Conservation (phyloP, 2,329 filamentous ascomycete genomes). For the Trichoderma afroharzianum region DNA sequence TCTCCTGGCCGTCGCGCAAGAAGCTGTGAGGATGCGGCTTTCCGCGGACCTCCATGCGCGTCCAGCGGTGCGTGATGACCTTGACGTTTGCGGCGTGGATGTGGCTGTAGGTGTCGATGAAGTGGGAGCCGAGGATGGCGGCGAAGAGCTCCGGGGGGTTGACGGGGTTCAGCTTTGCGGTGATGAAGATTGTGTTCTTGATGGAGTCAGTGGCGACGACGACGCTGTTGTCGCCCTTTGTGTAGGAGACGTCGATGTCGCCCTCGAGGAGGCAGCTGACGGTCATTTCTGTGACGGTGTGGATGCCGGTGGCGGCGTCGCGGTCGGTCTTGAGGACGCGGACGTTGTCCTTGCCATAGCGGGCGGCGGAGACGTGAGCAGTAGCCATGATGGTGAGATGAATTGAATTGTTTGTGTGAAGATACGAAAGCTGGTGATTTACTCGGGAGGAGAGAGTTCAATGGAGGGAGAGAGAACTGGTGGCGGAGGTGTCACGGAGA, state of each 20-base stretch:
- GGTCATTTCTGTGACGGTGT: constrained; percentile 92
- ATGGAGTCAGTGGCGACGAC: constrained; percentile 96
- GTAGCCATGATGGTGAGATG: constrained; percentile 35
- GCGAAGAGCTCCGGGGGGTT: constrained; percentile 91
- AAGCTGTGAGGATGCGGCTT: constrained; percentile 95
- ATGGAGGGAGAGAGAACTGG: neutral
- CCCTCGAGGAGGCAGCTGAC: constrained; percentile 91
- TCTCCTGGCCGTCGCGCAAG: constrained; percentile 84
- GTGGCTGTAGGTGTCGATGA: constrained; percentile 82
- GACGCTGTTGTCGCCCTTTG: constrained; percentile 86
- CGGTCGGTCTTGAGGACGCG: constrained; percentile 92
- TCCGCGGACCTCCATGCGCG: constrained; percentile 80
- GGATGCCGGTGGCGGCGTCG: constrained; percentile 69
- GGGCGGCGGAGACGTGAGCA: constrained; percentile 59
- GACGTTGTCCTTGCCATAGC: constrained; percentile 96
- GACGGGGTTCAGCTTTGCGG: constrained; percentile 89
- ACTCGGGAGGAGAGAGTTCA: neutral
- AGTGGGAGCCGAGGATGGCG: constrained; percentile 79
- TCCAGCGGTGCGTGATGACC: constrained; percentile 85
- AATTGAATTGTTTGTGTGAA: constrained; percentile 15
- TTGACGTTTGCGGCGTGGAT: constrained; percentile 81
- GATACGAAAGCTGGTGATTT: neutral
- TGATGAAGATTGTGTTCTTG: constrained; percentile 96
- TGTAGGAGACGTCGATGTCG: constrained; percentile 87
- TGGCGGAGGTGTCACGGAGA: neutral